Conservation (phyloP, 163 green algal genomes). For the Scenedesmus sp. region DNA sequence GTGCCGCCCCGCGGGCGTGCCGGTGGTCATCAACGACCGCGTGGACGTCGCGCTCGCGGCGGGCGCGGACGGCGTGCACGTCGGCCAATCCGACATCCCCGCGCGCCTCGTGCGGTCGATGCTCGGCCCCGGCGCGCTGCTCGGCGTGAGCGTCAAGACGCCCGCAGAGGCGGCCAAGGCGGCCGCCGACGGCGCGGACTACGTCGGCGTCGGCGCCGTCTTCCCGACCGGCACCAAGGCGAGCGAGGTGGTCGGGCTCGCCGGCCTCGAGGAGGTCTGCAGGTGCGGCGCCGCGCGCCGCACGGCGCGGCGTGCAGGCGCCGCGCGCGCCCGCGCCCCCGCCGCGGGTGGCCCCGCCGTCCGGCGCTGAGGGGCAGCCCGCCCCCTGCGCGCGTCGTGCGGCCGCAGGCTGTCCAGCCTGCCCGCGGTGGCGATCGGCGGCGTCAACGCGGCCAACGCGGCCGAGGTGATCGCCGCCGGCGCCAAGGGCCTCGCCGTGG, state of each 20-base stretch:
- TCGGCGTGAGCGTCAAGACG: slow-evolving; percentile 91
- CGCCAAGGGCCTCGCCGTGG: slow-evolving; percentile 78
- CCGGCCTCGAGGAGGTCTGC: slow-evolving; percentile 74
- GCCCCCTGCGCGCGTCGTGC: no score
- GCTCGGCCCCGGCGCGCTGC: slow-evolving; percentile 81
- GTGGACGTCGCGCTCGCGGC: slow-evolving; percentile 91
- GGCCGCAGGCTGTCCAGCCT: slow-evolving; percentile 60
- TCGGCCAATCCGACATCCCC: slow-evolving; percentile 82
- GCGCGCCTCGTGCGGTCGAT: slow-evolving; percentile 58
- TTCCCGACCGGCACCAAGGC: slow-evolving; percentile 90
- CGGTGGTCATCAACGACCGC: slow-evolving; percentile 95
- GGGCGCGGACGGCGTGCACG: slow-evolving; percentile 88
- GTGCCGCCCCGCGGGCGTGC: slow-evolving; percentile 66
- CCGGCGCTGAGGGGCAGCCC: no score
- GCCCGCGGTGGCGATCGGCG: slow-evolving; percentile 95
- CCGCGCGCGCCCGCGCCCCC: no score
- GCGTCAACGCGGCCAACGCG: slow-evolving; percentile 77
- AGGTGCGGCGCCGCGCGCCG: no score
- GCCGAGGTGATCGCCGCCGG: slow-evolving; percentile 21
- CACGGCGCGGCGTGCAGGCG: no score
- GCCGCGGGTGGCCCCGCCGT: no score
- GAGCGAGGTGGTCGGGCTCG: slow-evolving; percentile 80
- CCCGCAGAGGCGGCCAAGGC: slow-evolving; percentile 77
- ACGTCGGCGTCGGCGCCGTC: slow-evolving; percentile 85
- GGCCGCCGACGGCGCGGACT: slow-evolving; percentile 87